Conservation (phyloP, 2,329 filamentous ascomycete genomes). For the Tolypocladium ovalisporum region DNA sequence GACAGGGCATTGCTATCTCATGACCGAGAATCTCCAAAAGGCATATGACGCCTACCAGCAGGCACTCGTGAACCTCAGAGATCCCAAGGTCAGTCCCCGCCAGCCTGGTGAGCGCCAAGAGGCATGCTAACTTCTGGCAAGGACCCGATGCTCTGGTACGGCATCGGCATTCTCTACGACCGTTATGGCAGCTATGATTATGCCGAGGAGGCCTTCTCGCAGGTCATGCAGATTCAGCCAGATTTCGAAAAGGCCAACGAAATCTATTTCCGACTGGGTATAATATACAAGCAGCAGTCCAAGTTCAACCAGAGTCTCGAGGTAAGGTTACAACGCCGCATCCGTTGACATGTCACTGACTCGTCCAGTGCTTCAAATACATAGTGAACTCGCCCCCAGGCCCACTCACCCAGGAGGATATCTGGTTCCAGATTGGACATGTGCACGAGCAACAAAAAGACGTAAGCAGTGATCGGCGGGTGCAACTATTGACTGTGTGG, state of each 20-base stretch:
- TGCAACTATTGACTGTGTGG: slow-evolving; percentile 12
- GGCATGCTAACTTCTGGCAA: slow-evolving; percentile 20
- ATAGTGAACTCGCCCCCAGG: slow-evolving; percentile 89
- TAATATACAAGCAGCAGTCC: slow-evolving; percentile 97
- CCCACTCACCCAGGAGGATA: slow-evolving; percentile 91
- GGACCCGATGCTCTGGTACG: slow-evolving; percentile 98
- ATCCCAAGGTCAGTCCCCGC: slow-evolving; percentile 63
- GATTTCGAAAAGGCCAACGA: slow-evolving; percentile 98
- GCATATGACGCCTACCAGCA: slow-evolving; percentile 96
- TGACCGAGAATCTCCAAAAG: slow-evolving; percentile 97
- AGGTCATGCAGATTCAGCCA: slow-evolving; percentile 97
- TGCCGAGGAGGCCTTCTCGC: slow-evolving; percentile 94
- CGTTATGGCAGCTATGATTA: slow-evolving; percentile 93
- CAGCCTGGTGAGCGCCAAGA: too few relatives aligned
- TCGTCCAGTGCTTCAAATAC: slow-evolving; percentile 82
- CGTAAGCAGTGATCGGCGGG: slow-evolving; percentile 45
- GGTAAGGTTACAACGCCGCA: slow-evolving; percentile 37
- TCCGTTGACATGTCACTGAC: background rate
- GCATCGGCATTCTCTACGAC: slow-evolving; percentile 95
- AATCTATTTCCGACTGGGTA: slow-evolving; percentile 97
- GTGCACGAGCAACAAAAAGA: slow-evolving; percentile 99
- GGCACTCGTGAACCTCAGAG: slow-evolving; percentile 81
- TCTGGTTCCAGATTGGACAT: slow-evolving; percentile 99
- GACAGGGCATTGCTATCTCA: slow-evolving; percentile 89
- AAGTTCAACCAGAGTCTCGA: slow-evolving; percentile 90